These are phyloP conservation scores for Eustoma russellianum DNA, from an alignment of 257 asterid genomes.

Conservation along the genomic window DNA sequence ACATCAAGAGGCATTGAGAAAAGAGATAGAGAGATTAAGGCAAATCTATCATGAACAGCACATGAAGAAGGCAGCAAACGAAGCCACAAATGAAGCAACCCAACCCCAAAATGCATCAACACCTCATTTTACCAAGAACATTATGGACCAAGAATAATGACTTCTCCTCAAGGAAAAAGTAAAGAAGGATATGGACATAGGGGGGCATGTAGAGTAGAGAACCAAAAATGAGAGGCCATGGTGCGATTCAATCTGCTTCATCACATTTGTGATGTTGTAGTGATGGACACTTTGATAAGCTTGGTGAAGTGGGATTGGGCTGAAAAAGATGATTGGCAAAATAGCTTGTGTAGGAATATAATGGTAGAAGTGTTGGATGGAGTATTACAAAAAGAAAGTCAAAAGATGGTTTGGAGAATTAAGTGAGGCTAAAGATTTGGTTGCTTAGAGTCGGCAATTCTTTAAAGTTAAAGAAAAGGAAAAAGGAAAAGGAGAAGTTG, in stretches of 20 bases:
- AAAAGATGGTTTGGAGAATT: no score
- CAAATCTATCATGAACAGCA: conserved; percentile 60
- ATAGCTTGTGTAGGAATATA: no score
- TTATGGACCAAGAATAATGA: conserved; percentile 24
- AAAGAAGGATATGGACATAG: neutral
- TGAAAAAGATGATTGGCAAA: conserved; percentile 5
- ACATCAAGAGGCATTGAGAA: conserved; percentile 84
- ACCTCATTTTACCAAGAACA: conserved; percentile 17
- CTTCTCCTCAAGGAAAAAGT: neutral
- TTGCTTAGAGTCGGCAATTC: no score
- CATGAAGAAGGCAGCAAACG: no score
- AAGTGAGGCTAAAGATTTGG: no score
- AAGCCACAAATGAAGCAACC: conserved; percentile 11
- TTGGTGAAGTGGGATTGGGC: conserved; percentile 5
- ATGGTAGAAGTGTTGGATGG: no score
- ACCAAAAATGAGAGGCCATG: conserved; percentile 9
- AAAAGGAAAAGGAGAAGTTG: no score
- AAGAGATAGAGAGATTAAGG: conserved; percentile 76
- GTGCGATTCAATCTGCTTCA: conserved; percentile 6
- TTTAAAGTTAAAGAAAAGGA: no score
- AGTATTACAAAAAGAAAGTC: no score
- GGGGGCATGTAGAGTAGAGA: conserved; percentile 4
- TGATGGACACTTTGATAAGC: conserved; percentile 17
- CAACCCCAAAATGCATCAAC: conserved; percentile 11
- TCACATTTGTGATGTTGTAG: conserved; percentile 8